Evolutionary conservation across 441 rosid genomes (phyloP), one percentile per base, ranked within the genome.

Genomic region (Adansonia rubrostipa): DNA sequence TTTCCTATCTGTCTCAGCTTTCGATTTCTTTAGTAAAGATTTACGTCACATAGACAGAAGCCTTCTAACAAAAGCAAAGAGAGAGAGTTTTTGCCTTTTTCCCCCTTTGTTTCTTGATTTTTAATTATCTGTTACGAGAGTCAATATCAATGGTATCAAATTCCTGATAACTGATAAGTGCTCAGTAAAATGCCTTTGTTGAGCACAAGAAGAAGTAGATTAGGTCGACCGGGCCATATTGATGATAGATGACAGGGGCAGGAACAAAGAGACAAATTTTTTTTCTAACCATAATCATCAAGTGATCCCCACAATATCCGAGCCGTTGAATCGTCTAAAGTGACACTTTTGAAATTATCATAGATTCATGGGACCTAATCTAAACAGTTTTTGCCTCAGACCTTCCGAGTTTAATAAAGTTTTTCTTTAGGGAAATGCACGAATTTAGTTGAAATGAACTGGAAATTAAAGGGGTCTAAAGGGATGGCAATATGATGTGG

Each of bases 11-110:
- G 40, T 9, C 15, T 50, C 48, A 53, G n/a, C 42, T 76, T 70
- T 80, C 42, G n/a, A 20, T 44, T 28, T 15, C 71, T 83, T 81
- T 78, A 61, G 5, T 17, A 33, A 77, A 80, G 82, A 81, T 73
- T 81, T 81, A 79, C 79, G 79, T 83, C 88, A 62, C 5, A 36
- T 3, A 36, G 40, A 36, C 40, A 36, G 40, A 36, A 36, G 14
- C 64, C 63, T 20, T 36, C 40, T 36, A 36, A 36, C 40, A 36
- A 36, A 36, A 36, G 40, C 40, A 36, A 36, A 36, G 40, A 36
- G 40, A 36, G 40, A 36, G 40, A 9, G 5, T 0, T 33, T 54
- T 53, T 9, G 22, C 40, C 40, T 36, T 60, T 76, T 64, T 71
- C 9, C 19, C 4, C 73, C 76, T 20, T 71, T 45, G 60, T 63